Conservation (phyloP, 2,329 filamentous ascomycete genomes). For the Coniella vitis region DNA sequence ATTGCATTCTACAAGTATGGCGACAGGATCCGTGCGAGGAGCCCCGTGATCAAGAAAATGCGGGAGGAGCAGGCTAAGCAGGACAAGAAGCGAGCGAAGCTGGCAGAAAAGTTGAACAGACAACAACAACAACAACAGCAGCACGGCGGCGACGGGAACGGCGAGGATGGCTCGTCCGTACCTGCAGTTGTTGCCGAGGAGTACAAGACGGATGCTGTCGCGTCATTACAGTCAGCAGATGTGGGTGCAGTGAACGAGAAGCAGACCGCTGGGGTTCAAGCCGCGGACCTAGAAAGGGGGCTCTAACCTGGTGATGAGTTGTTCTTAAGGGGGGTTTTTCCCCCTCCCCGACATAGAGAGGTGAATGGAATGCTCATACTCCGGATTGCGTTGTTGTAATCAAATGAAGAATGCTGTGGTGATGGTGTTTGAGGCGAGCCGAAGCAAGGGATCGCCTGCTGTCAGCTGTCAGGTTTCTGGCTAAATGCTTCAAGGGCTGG, state of each 20-base stretch:
- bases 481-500: too few relatives aligned
- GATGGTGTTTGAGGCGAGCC: too few relatives aligned
- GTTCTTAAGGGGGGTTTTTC: neutral
- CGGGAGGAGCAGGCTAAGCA: conserved; percentile 31
- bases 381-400: too few relatives aligned
- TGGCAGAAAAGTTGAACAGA: conserved; percentile 12
- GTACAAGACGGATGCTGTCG: neutral
- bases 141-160: neutral
- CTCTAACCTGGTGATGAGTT: neutral
- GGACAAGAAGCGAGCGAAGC: conserved; percentile 26
- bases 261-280: neutral
- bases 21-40: conserved; percentile 38
- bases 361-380: too few relatives aligned
- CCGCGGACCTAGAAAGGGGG: conserved; percentile 14
- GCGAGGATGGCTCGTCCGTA: neutral
- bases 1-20: conserved; percentile 62
- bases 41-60: conserved; percentile 37
- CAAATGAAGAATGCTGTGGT: too few relatives aligned
- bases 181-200: neutral
- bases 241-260: neutral
- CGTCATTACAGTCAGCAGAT: too few relatives aligned
- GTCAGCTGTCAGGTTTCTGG: too few relatives aligned
- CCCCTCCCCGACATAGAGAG: too few relatives aligned
- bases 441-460: too few relatives aligned
- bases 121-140: neutral